Base-by-base conservation (phyloP, 2,329 filamentous ascomycete genomes). In the Gyromitra esculenta region DNA sequence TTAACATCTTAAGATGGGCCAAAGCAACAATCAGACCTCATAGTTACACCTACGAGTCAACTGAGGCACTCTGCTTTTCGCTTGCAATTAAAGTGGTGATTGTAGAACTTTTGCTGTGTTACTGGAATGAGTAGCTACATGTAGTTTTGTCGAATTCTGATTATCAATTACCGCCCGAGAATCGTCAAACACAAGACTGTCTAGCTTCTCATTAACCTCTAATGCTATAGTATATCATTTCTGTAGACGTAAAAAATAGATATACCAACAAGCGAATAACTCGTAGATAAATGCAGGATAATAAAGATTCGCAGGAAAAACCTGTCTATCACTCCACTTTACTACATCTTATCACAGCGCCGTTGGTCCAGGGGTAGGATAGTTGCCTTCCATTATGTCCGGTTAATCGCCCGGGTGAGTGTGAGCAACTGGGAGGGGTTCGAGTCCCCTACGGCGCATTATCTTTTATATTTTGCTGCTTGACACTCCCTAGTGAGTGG, bases 351-450 rank as follows among this genome's bases (percentile, higher is more conserved):
- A 64, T 39, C 6, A 60, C 3, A 67, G 64, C 64, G 64, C 64
- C 50, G 64, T 56, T 67, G 64, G 64, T 67, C 64, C 50, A 67
- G 64, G 50, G 64, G 64, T 67, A 67, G 64, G 64, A 67, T 67
- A 67, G 64, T 67, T 67, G 64, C 63, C 63, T 66, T 66, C 63
- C 63, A 65, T n/a, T 18, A 52, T 52, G 25, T 52, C 37, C 25
- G 37, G 43, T 39, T 15, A 66, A 54, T 56, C 11, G 5, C 37
- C 35, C 13, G 37, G 8, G 37, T 21, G 13, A 35, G 25, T 35
- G 62, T 39, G 25, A 67, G 64, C 64, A 67, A 67, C 64, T 56
- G 64, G 64, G 64, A 67, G 64, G 64, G 64, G 64, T 67, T 67
- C 64, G 64, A 67, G 64, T 57, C 64, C 64, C 64, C 37, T 67